phyloP scores from a whole-genome alignment of 176 grass and related monocot species.

The Triticum urartu region DNA sequence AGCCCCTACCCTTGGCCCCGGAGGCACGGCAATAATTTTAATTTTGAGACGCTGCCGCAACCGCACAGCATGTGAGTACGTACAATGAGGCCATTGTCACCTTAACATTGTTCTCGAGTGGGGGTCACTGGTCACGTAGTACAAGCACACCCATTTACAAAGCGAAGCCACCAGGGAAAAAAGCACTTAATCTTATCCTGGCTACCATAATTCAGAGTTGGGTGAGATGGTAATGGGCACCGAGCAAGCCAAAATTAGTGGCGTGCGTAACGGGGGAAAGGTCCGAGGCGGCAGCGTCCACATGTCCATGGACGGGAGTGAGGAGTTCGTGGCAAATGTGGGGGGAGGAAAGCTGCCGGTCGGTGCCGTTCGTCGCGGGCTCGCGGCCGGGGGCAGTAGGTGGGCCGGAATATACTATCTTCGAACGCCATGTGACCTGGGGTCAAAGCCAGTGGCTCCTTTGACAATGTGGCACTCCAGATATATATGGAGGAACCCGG shows the following conservation, averaged over 20 bases:
- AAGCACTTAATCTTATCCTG: not conserved
- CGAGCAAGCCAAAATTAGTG: not conserved
- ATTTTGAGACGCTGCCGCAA: not conserved
- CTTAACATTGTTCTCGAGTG: slow-evolving; percentile 5
- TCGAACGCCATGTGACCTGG: slow-evolving; percentile 6
- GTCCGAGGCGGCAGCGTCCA: not conserved
- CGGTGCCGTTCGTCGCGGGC: not conserved
- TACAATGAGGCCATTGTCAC: not conserved
- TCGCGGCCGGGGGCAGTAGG: not conserved
- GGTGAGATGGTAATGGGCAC: slow-evolving; percentile 26
- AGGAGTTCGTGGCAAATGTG: slow-evolving; percentile 33
- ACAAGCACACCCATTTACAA: not conserved
- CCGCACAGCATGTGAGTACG: slow-evolving; percentile 8
- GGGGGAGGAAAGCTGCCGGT: not conserved
- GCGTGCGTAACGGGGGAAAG: not conserved
- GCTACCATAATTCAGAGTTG: not conserved
- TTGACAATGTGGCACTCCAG: slow-evolving; percentile 16
- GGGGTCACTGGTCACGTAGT: slow-evolving; percentile 26
- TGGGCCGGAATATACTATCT: slow-evolving; percentile 32
- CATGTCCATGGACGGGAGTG: slow-evolving; percentile 15
- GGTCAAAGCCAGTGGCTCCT: slow-evolving; percentile 32
- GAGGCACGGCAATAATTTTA: slow-evolving; percentile 41
- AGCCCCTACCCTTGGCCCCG: slow-evolving; percentile 14
- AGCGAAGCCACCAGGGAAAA: not conserved
- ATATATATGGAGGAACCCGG: not conserved